Evolutionary conservation across 768 basidiomycete genomes (phyloP), one percentile per base, ranked within the genome.

Genomic region (Xerocomellus intermedius): DNA sequence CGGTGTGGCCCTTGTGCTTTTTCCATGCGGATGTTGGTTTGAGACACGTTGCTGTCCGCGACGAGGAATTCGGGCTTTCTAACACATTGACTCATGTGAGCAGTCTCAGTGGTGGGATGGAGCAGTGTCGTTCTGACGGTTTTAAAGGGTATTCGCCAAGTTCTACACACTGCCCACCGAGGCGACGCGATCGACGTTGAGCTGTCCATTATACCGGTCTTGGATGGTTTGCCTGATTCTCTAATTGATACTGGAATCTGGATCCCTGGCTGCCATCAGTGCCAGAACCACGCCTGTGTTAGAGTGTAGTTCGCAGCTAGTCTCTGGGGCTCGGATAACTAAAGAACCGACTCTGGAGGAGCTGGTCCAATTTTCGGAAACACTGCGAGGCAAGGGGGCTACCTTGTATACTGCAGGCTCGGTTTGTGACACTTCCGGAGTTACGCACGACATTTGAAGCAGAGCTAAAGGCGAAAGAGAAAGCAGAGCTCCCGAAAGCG

Each of bases 121-220:
- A 52, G 16, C 36, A 22, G 26, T 39, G 33, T 39, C 42, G 36
- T 63, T 51, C 64, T 72, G 47, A 67, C 56, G 46, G 38, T 49
- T 54, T 37, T 50, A 37, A 64, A 97, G 94, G 79, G 94, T 57
- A 73, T 93, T 49, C 89, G 93, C 30, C 95, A 95, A 78, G 77
- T 96, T 39, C 73, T 98, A 39, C 75, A 75, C 42, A 82, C 84
- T 32, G 77, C 90, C n/a, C 75, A 75, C 44, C 74, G 68, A 35
- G 91, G 91, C 14, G 95, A 97, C 67, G 84, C 88, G 33, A 81
- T 98, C 43, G 94, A 96, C 65, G 72, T 97, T 52, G 93, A 95
- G 8, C 79, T 98, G 21, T 79, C 82, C 56, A 74, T 91, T 43
- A 75, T 69, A 52, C 70, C 73, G 8, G 60, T 67, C 14, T 58